Evolutionary conservation across 225 moss, liverwort and hornwort species (phyloP).

Genomic region (Sphagnum contortum): DNA sequence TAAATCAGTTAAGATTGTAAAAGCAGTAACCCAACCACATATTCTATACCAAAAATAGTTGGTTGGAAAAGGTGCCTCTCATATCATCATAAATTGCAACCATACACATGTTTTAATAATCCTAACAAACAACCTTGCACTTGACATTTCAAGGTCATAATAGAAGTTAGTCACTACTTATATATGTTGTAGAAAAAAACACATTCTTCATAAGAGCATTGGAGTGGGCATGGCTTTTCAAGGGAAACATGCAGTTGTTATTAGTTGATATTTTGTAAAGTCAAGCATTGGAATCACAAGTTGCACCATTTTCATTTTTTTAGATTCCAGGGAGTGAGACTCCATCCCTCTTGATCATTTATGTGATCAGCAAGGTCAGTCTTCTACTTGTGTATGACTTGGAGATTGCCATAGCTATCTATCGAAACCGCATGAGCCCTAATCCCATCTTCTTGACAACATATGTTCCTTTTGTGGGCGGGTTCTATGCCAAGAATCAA

Average conservation of each 20-base stretch:
- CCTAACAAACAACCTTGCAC: too few species aligned
- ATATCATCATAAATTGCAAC: too few species aligned
- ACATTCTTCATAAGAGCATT: too few species aligned
- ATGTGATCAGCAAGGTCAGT: constrained; percentile 90
- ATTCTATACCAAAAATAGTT: too few species aligned
- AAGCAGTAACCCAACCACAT: too few species aligned
- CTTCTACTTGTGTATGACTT: constrained; percentile 89
- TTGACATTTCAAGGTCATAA: too few species aligned
- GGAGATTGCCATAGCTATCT: constrained; percentile 86
- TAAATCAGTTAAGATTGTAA: too few species aligned
- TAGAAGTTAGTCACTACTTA: too few species aligned
- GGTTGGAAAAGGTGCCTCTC: too few species aligned
- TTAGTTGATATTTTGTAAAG: constrained; percentile 84
- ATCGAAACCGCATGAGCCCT: constrained; percentile 84
- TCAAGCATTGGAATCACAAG: constrained; percentile 89
- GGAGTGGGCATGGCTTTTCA: constrained; percentile 88
- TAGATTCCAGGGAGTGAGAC: constrained; percentile 70
- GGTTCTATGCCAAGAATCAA: constrained; percentile 90
- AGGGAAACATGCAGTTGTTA: constrained; percentile 90
- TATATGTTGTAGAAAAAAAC: too few species aligned
- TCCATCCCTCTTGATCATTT: constrained; percentile 58
- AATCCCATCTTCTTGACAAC: constrained; percentile 90
- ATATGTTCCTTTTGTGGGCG: constrained; percentile 65
- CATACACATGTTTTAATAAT: too few species aligned
- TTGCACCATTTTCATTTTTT: constrained; percentile 74